Percentiles rank a stretch among this genome's conserved stretches.
Conservation (phyloP, 2,329 filamentous ascomycete genomes). For the Aspergillus sclerotialis region DNA sequence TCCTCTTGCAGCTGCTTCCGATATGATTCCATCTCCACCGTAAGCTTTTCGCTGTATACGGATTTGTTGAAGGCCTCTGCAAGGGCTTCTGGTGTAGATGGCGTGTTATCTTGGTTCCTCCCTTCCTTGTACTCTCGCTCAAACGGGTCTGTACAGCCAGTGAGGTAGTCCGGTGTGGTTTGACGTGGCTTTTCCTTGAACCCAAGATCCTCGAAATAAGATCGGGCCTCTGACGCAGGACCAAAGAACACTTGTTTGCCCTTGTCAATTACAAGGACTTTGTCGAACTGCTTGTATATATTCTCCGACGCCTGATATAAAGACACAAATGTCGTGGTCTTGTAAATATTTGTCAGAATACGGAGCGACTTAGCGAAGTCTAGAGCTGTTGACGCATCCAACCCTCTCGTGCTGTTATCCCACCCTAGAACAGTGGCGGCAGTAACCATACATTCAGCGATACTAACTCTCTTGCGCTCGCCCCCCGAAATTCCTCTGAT, state of each 20-base stretch:
- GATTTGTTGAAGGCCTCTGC: slow-evolving; percentile 65
- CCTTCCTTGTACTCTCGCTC: slow-evolving; percentile 70
- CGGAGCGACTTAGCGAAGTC: slow-evolving; percentile 53
- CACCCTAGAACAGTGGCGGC: slow-evolving; percentile 60
- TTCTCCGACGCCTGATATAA: slow-evolving; percentile 63
- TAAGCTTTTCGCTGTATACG: slow-evolving; percentile 48
- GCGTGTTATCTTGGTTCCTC: slow-evolving; percentile 58
- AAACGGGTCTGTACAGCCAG: slow-evolving; percentile 64
- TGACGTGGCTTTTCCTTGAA: slow-evolving; percentile 56
- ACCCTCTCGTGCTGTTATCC: slow-evolving; percentile 60
- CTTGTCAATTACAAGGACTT: slow-evolving; percentile 59
- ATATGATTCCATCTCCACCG: slow-evolving; percentile 63
- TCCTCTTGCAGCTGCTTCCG: slow-evolving; percentile 57
- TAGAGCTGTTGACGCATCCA: slow-evolving; percentile 58
- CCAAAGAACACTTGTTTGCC: slow-evolving; percentile 61
- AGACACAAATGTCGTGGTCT: slow-evolving; percentile 54
- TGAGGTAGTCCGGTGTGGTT: slow-evolving; percentile 60
- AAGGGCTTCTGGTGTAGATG: slow-evolving; percentile 60
- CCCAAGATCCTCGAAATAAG: slow-evolving; percentile 58
- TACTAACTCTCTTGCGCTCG: slow-evolving; percentile 61
- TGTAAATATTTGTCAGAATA: slow-evolving; percentile 53
- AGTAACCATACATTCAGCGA: slow-evolving; percentile 51
- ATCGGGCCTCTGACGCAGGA: slow-evolving; percentile 47
- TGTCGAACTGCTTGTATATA: slow-evolving; percentile 63
- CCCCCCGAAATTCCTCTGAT: slow-evolving; percentile 61